Percentiles rank a stretch among this genome's conserved stretches.
Conservation (phyloP, 2,329 filamentous ascomycete genomes). For the Macrophomina phaseolina region DNA sequence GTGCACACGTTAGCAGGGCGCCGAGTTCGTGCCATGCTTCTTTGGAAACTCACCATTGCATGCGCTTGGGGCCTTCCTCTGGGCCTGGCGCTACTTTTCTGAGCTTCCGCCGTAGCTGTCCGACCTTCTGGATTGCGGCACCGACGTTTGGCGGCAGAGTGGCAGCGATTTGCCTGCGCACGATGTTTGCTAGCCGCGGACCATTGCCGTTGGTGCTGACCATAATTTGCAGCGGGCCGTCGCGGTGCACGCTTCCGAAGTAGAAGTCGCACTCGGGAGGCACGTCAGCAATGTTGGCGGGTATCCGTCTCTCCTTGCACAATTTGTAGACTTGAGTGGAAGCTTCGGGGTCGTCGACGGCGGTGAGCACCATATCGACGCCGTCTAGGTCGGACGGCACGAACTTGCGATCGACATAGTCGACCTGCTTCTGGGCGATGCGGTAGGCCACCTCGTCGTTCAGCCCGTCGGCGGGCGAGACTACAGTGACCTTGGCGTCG, state of each 20-base stretch:
- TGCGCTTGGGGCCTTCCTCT: conserved; percentile 81
- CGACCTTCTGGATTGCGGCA: conserved; percentile 83
- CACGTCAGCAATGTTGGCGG: conserved; percentile 96
- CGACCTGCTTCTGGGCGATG: conserved; percentile 74
- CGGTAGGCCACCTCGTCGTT: conserved; percentile 89
- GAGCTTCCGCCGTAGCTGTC: conserved; percentile 77
- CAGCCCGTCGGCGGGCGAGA: conserved; percentile 79
- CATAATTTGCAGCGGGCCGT: conserved; percentile 97
- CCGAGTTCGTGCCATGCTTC: not conserved
- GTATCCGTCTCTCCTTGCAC: conserved; percentile 82
- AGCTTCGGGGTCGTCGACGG: conserved; percentile 91
- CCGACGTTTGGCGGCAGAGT: conserved; percentile 80
- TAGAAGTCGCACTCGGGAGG: conserved; percentile 98
- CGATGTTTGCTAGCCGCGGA: conserved; percentile 84
- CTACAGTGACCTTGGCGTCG: conserved; percentile 86
- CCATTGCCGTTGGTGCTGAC: conserved; percentile 98
- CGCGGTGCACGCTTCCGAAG: conserved; percentile 93
- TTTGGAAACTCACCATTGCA: conserved; percentile 72
- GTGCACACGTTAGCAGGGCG: conserved; percentile 35
- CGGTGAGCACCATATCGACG: conserved; percentile 86
- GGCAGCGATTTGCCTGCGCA: conserved; percentile 80
- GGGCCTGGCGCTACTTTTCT: conserved; percentile 74
- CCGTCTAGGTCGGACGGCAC: conserved; percentile 83
- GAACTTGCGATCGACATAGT: conserved; percentile 83
- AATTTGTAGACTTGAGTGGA: conserved; percentile 91